These are phyloP conservation scores for Tausonia pullulans DNA, from an alignment of 1,284 basidiomycete genomes.

Conservation along the genomic window DNA sequence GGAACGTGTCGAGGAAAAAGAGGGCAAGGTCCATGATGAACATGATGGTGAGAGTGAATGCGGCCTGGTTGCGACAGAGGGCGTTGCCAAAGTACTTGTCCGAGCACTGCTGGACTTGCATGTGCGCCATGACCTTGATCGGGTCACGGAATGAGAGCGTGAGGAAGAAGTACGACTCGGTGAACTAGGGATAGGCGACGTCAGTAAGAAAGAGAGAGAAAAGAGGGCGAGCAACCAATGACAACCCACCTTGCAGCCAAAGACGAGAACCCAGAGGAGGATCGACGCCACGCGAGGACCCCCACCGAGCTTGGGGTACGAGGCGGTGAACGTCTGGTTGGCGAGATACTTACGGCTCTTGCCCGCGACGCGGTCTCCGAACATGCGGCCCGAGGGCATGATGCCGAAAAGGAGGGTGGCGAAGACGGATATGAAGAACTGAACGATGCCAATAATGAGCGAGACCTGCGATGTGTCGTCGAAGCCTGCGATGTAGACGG, in stretches of 20 bases:
- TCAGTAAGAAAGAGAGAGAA: no score
- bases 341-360: constrained; percentile 90
- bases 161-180: constrained; percentile 91
- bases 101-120: constrained; percentile 76
- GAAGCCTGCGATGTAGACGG: constrained; percentile 75
- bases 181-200: constrained; percentile 36
- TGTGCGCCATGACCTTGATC: constrained; percentile 78
- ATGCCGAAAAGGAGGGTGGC: constrained; percentile 72
- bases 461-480: constrained; percentile 53
- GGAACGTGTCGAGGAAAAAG: constrained; percentile 94
- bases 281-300: constrained; percentile 54
- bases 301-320: constrained; percentile 60
- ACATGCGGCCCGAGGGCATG: constrained; percentile 77
- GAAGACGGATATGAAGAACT: constrained; percentile 76
- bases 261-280: constrained; percentile 74
- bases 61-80: constrained; percentile 78
- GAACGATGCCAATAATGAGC: constrained; percentile 78
- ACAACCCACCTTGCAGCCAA: constrained; percentile 58
- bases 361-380: constrained; percentile 85
- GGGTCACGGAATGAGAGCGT: constrained; percentile 85
- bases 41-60: constrained; percentile 88
- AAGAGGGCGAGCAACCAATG: constrained; percentile 7
- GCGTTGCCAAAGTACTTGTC: constrained; percentile 71
- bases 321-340: constrained; percentile 89
- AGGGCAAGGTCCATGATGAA: constrained; percentile 88